These are phyloP conservation scores for Elongisporangium anandrum DNA, from an alignment of 352 stramenopile genomes.

Conservation along the genomic window DNA sequence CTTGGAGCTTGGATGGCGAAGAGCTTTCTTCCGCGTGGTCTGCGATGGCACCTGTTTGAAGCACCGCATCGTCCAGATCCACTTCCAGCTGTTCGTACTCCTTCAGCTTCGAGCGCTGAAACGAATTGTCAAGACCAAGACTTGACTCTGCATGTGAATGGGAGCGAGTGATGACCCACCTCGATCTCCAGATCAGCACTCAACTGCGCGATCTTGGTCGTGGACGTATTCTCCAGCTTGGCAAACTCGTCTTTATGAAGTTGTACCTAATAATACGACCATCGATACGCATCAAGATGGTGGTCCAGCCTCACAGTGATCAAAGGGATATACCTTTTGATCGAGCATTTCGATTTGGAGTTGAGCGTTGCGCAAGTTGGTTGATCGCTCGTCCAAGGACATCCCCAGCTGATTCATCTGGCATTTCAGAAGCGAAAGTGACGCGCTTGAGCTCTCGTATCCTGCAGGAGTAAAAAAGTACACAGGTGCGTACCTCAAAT, in stretches of 20 bases:
- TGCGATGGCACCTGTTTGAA: conserved; percentile 52
- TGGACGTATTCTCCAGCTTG: conserved; percentile 60
- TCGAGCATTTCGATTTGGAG: conserved; percentile 66
- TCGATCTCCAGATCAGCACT: conserved; percentile 49
- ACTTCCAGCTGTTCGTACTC: conserved; percentile 76
- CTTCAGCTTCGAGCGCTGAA: conserved; percentile 50
- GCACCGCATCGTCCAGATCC: conserved; percentile 59
- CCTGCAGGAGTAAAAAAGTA: neutral
- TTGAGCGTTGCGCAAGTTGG: conserved; percentile 21
- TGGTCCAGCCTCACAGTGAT: neutral
- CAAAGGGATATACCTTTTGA: conserved; percentile 42
- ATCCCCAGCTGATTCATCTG: conserved; percentile 62
- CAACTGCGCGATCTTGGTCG: conserved; percentile 52
- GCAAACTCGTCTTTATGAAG: conserved; percentile 69
- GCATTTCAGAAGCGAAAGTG: neutral
- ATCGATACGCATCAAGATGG: neutral
- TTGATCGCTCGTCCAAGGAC: conserved; percentile 50
- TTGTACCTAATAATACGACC: conserved; percentile 28
- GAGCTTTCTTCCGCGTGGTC: neutral
- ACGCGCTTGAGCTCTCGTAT: neutral
- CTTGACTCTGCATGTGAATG: too few relatives aligned
- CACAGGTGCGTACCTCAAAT: conserved; percentile 45
- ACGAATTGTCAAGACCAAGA: neutral
- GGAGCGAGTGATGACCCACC: conserved; percentile 14
- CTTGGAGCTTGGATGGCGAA: conserved; percentile 17